Evolutionary conservation across 2,329 filamentous ascomycete genomes (phyloP), one percentile per base, ranked within the genome.

Genomic region (Seiridium unicorne): DNA sequence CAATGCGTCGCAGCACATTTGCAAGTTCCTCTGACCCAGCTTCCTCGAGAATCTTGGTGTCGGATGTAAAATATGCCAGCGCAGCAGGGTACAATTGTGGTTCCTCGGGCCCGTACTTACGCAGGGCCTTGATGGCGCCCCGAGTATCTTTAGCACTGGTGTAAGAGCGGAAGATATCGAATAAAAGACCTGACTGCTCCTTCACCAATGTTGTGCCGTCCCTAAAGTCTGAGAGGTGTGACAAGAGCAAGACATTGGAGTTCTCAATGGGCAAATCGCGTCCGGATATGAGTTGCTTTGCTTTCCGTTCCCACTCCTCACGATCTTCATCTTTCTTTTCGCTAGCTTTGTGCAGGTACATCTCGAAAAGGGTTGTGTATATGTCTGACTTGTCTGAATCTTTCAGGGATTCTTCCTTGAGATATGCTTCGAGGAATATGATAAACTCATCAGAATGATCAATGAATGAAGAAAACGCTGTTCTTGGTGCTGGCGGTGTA

Each of bases 111-210:
- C 95, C 96, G 71, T 99, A 99, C 74, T 96, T 97, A 62, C 87
- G 86, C 46, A 99, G 80, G 0, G 95, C 93, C 70, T 90, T 91
- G 70, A 99, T 92, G 4, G 94, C 94, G 8, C 95, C 94, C 46
- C 85, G 82, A 0, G 95, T 99, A 73, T 99, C 95, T 65, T 93
- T 92, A 31, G 93, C 92, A 1, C 93, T 88, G 1, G 94, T 97
- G 73, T 96, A 97, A 1, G 94, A 97, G 54, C 95, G 89, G 79
- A 99, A 98, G 61, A 99, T 98, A 74, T 99, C 95, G 60, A 93
- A 95, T 47, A 92, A 84, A 3, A 99, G 84, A 26, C 93, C 93
- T 61, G 96, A 92, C 70, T 97, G 92, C 77, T 99, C 95, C 66
- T 93, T 91, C 59, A 99, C 93, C 1, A 99, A 84, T 1, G 92